Percentiles rank a stretch among this genome's conserved stretches.
Conservation (phyloP, 192 early-diverging fungal species). For the Coemansia sp. region DNA sequence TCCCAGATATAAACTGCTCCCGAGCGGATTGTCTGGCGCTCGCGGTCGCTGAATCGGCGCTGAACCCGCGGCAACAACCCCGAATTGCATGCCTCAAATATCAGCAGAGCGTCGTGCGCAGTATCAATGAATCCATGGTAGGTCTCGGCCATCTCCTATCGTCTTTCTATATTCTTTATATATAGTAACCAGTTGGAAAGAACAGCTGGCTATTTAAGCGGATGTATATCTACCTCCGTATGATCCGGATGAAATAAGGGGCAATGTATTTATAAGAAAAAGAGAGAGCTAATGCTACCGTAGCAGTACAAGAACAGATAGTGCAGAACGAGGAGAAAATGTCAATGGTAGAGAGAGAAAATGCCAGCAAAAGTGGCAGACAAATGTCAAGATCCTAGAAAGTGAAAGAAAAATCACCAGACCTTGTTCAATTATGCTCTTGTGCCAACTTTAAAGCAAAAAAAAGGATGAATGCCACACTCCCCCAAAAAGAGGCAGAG, state of each 20-base stretch:
- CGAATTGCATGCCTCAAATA: slow-evolving; percentile 85
- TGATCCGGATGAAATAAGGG: slow-evolving; percentile 5
- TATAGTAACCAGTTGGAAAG: not conserved
- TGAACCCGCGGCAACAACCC: slow-evolving; percentile 71
- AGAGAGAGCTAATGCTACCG: not conserved
- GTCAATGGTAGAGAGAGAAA: slow-evolving; percentile 8
- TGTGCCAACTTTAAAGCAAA: not conserved
- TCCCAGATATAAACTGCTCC: slow-evolving; percentile 89
- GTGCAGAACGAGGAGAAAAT: slow-evolving; percentile 1
- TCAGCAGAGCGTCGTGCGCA: slow-evolving; percentile 81
- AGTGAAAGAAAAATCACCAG: not conserved
- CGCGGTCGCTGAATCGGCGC: slow-evolving; percentile 79
- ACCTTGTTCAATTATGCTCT: not conserved
- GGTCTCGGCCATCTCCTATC: slow-evolving; percentile 62
- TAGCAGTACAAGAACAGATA: not conserved
- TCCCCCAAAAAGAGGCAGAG: not conserved
- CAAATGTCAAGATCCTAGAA: not conserved
- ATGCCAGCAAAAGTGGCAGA: not conserved
- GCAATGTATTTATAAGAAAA: not conserved
- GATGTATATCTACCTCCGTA: not conserved
- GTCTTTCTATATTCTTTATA: not conserved
- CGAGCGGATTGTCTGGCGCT: slow-evolving; percentile 75
- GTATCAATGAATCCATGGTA: slow-evolving; percentile 83
- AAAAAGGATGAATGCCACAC: slow-evolving; percentile 3
- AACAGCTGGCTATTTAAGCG: slow-evolving; percentile 1